Evolutionary conservation across 768 basidiomycete genomes (phyloP), one percentile per base, ranked within the genome.

Genomic region (Lactifluus volemus): DNA sequence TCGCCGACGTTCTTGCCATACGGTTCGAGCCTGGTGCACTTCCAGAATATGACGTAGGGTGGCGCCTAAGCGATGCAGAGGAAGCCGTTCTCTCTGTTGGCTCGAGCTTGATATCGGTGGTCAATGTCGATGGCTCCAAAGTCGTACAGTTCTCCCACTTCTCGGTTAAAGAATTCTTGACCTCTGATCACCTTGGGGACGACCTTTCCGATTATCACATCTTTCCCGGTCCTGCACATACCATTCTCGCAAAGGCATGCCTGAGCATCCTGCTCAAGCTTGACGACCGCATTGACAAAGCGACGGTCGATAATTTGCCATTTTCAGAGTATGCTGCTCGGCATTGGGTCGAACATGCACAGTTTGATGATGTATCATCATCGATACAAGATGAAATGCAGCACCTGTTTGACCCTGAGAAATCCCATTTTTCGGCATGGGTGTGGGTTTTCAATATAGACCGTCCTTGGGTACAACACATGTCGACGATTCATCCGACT

Each of bases 111-210:
- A 17, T 60, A 21, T 9, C 49, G 0, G 44, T 60, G 5, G 32
- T 55, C 48, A 5, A 38, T 3, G 49, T 21, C 1, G 48, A 17
- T 21, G 53, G 49, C 21, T 36, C 9, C 3, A 8, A 25, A 15
- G 39, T 55, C 6, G 60, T 55, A 0, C 60, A 60, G 7, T 60
- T 60, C 15, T 45, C 60, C 0, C 60, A 60, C 14, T 60, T 51
- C 21, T 55, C 60, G 0, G 53, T 51, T 17, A 50, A 55, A 15
- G 60, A 60, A n/a, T 60, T 45, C 54, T 36, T 60, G 34, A 55
- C 32, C 5, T 60, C 60, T 2, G 34, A 49, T 9, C 60, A 41
- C 17, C 48, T 60, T 4, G 21, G 41, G 0, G 32, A 49, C 6
- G 32, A 17, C 4, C 19, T 60, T 36, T 51, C 54, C 9, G 14